phyloP scores from a whole-genome alignment of 139 green algal genomes.

The Gonium pectorale region DNA sequence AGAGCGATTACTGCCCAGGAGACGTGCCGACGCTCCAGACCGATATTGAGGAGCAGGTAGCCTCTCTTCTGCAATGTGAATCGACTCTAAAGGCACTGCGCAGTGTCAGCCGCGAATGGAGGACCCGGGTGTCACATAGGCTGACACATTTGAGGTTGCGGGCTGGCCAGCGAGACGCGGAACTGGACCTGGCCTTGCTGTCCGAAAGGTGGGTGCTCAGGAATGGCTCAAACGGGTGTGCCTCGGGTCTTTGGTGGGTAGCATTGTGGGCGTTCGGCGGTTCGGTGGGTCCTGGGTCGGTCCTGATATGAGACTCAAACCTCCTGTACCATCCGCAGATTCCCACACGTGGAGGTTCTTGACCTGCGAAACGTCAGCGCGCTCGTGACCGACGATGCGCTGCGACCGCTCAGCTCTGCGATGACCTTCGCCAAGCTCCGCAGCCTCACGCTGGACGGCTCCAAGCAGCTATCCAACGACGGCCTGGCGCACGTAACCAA shows the following conservation, averaged over 20 bases:
- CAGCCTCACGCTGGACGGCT: not conserved
- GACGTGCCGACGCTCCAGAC: not conserved
- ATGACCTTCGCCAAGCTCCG: not conserved
- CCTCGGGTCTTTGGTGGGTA: not conserved
- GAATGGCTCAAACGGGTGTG: not conserved
- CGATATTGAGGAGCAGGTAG: slow-evolving; percentile 22
- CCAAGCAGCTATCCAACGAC: not conserved
- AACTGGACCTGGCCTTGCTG: slow-evolving; percentile 13
- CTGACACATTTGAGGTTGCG: not conserved
- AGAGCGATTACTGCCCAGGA: not conserved
- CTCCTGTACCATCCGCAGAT: no score
- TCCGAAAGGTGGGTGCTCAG: not conserved
- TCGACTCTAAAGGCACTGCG: slow-evolving; percentile 8
- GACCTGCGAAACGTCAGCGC: not conserved
- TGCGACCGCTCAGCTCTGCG: not conserved
- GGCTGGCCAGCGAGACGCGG: not conserved
- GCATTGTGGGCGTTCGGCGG: not conserved
- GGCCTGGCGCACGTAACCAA: not conserved
- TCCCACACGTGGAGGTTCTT: not conserved
- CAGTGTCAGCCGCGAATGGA: slow-evolving; percentile 3
- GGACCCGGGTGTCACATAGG: not conserved
- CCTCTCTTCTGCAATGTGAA: slow-evolving; percentile 10
- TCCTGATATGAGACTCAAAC: not conserved
- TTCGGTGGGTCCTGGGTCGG: not conserved
- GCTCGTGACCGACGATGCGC: not conserved